Conservation (phyloP, 495 filamentous ascomycete species). For the Podospora didyma region DNA sequence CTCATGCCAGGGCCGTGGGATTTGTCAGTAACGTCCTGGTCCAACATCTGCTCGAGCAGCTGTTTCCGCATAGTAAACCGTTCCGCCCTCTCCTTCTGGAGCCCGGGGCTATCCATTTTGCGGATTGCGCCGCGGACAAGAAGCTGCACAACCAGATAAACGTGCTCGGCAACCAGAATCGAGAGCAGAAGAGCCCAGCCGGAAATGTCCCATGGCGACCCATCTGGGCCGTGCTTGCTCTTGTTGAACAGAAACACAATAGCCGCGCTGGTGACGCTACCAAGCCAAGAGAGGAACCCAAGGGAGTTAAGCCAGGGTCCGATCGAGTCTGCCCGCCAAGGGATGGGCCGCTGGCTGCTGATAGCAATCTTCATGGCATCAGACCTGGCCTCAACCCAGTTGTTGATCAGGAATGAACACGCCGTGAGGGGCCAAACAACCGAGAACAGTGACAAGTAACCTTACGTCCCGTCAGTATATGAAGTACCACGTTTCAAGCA, state of each 20-base stretch:
- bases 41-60: constrained; percentile 59
- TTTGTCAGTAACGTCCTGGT: constrained; percentile 23
- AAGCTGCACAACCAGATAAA: constrained; percentile 71
- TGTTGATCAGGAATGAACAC: constrained; percentile 87
- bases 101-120: constrained; percentile 80
- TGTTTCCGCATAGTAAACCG: constrained; percentile 69
- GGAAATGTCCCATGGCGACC: constrained; percentile 62
- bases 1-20: constrained; percentile 23
- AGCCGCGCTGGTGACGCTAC: constrained; percentile 78
- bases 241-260: constrained; percentile 85
- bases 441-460: constrained; percentile 91
- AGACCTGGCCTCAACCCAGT: constrained; percentile 91
- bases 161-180: constrained; percentile 82
- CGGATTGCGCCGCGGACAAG: constrained; percentile 63
- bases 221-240: constrained; percentile 44
- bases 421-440: constrained; percentile 88
- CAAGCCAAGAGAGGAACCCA: constrained; percentile 86
- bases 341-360: constrained; percentile 82
- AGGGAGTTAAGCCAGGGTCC: constrained; percentile 90
- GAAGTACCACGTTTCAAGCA: not conserved
- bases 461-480: constrained; percentile 34
- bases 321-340: constrained; percentile 85
- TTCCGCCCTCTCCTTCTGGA: constrained; percentile 75
- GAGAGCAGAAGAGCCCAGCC: constrained; percentile 80
- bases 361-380: constrained; percentile 94